Evolutionary conservation across 2,329 filamentous ascomycete species (phyloP), one percentile per base, ranked within the genome.

Genomic region (Penicillium verrucosum): DNA sequence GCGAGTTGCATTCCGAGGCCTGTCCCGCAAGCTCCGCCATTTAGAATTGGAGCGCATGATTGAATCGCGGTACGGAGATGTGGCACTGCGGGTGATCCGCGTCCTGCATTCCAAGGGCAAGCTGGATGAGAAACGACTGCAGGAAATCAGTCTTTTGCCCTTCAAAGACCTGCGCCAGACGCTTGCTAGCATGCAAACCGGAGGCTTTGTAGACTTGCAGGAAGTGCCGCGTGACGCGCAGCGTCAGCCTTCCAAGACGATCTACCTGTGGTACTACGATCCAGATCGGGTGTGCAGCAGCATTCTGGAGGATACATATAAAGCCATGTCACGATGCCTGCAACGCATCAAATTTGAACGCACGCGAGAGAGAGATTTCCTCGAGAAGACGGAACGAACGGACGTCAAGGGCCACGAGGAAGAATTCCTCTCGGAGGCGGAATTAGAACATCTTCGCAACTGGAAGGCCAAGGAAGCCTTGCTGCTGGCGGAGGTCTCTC

Each of bases 201-300:
- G 86, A 18, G 93, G 94, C 2, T 87, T 94, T 59, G 85, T 96
- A 12, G 91, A 97, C 64, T 85, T 96, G 6, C 94, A 99, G 73
- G 94, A 99, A 77, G 88, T 99, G 0, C 94, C 94, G 0, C 89
- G 90, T 63, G 93, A 97, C 68, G 88, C 88, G 62, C 88, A 87
- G 60, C 87, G 92, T 34, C 84, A 89, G 65, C 90, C 92, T 0
- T 89, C 87, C 60, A 86, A 91, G 51, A 96, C 92, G 0, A 83
- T 96, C 25, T 97, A 92, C 72, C 84, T 97, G 54, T 97, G 92
- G 87, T 96, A 86, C 79, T 96, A 91, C 73, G 92, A 97, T 70
- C 79, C 83, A 11, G 85, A 91, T 44, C 84, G 89, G 45, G 87
- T 89, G 7, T 80, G 87, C 47, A 81, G 83, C 21, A 83, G 88